Base-by-base conservation (phyloP, 805 yeast species). In the Ogataea nitratoaversa region DNA sequence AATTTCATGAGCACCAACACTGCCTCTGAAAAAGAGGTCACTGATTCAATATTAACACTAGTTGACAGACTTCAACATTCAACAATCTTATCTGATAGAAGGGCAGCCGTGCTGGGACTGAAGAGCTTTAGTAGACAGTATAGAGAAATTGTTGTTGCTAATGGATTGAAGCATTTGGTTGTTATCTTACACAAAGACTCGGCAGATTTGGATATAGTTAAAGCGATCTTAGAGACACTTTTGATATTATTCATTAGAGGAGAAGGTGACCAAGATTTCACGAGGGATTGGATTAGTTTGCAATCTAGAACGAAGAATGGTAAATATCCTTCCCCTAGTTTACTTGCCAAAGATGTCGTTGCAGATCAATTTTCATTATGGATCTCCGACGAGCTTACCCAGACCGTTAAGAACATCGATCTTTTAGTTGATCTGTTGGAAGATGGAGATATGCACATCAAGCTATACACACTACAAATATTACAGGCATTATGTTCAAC, bases 321-420 rank as follows among this genome's bases (percentile, higher is more conserved):
- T 11, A 82, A 82, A 53, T 84, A 84, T 49, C 87, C 90, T 0
- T 79, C 89, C 2, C 93, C 93, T 3, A 63, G 80, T 16, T 65
- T 79, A 20, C 63, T 75, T 60, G 78, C 73, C 36, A 74, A 75
- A 32, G 72, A 69, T 44, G 59, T 71, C 3, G 63, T 68, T 4
- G 76, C 79, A 11, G 98, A 90, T 57, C 95, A 88, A 54, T 85
- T 93, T 49, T 85, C 96, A 0, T 65, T 90, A 41, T 90, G 97
- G 95, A 85, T 93, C 24, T 88, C 98, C 0, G 99, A 93, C 62
- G 97, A 88, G 54, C 68, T 93, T 52, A 84, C 90, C 1, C 90
- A 85, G 63, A 65, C 70, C 25, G 70, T 68, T 9, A 72, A 74
- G 34, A 66, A 76, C 12, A 56, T 73, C 14, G 66, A 72, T 16